Conservation (phyloP, 2,329 filamentous ascomycete genomes). For the Neofusicoccum kwambonambiense region DNA sequence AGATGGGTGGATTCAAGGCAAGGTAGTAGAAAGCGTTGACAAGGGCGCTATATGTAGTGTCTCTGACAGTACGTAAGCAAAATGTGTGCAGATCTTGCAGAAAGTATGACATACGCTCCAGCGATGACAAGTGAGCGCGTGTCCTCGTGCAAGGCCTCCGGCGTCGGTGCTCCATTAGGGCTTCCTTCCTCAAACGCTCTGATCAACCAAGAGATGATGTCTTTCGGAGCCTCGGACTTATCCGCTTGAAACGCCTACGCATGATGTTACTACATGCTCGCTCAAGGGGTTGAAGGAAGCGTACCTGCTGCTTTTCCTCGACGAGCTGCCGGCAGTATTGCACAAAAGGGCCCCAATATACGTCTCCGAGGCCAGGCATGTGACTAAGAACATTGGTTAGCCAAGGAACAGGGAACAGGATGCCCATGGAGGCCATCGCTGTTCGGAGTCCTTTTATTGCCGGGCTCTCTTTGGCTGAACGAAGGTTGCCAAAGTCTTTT, state of each 20-base stretch:
- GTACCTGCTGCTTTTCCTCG: not conserved
- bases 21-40: slow-evolving; percentile 46
- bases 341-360: not conserved
- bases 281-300: not conserved
- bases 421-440: not conserved
- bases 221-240: not conserved
- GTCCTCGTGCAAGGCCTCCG: not conserved
- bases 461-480: not conserved
- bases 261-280: not conserved
- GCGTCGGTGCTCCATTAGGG: not conserved
- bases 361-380: not conserved
- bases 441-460: not conserved
- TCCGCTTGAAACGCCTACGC: not conserved
- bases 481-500: slow-evolving; percentile 38
- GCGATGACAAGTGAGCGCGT: not conserved
- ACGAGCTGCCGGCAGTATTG: not conserved
- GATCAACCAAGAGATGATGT: slow-evolving; percentile 1
- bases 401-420: slow-evolving; percentile 6
- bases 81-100: too few relatives aligned
- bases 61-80: slow-evolving; percentile 24
- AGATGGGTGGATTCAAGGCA: slow-evolving; percentile 36
- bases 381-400: not conserved
- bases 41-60: slow-evolving; percentile 46
- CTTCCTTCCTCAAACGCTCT: not conserved
- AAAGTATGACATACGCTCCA: not conserved